phyloP scores from a whole-genome alignment of 2,329 filamentous ascomycete species.

The Fusarium pilosicola region DNA sequence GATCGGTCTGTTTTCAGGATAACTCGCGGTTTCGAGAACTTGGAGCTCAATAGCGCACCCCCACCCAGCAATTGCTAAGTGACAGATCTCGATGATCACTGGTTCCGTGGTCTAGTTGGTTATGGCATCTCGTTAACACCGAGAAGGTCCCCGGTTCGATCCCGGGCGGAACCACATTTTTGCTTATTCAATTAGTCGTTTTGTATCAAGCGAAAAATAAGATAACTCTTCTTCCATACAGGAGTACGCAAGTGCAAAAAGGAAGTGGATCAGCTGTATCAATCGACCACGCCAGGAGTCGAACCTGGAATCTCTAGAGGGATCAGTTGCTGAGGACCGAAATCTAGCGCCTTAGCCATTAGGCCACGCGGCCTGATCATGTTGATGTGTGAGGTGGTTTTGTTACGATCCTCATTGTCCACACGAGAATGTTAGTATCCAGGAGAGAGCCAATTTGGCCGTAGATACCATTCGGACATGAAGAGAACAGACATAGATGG shows the following conservation, averaged over 20 bases:
- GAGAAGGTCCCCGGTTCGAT: conserved; percentile 26
- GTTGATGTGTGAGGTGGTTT: not conserved
- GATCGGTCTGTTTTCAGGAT: not conserved
- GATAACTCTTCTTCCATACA: not conserved
- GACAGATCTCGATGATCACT: not conserved
- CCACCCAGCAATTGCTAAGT: not conserved
- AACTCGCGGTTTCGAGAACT: not conserved
- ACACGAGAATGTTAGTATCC: not conserved
- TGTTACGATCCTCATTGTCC: not conserved
- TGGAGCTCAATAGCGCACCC: not conserved
- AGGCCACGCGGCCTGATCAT: not conserved
- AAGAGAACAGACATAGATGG: not conserved
- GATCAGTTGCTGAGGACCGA: not conserved
- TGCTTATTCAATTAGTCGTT: not conserved
- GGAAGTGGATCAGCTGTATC: not conserved
- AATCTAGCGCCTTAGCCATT: conserved; percentile 1
- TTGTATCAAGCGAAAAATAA: not conserved
- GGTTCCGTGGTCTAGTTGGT: conserved; percentile 28
- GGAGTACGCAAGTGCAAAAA: not conserved
- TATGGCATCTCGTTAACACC: conserved; percentile 29
- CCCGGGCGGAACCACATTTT: conserved; percentile 24
- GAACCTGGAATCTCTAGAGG: conserved; percentile 28
- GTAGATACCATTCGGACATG: not conserved
- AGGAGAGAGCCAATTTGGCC: not conserved
- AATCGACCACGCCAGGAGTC: conserved; percentile 3